Evolutionary conservation across 768 basidiomycete species (phyloP), one percentile per base, ranked within the genome.

Genomic region (Pholiota conissans): DNA sequence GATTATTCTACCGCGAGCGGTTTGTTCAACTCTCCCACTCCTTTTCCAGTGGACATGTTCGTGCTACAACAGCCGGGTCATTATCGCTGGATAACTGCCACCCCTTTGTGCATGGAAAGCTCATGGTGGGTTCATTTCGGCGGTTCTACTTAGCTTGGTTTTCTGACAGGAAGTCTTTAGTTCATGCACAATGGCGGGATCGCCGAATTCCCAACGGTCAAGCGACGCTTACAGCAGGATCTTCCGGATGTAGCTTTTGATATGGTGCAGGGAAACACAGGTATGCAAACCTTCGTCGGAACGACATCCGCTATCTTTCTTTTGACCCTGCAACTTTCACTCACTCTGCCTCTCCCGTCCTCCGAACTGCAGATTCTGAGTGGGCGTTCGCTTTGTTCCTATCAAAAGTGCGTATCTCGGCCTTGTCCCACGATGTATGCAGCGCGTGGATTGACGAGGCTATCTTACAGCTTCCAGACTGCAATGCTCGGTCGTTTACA

Each of bases 121-220:
- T 99, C 48, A 97, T 98, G 93, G 95, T 94, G 66, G 63, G 73
- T 61, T 48, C 51, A 26, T 35, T 49, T 46, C n/a, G 14, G 40
- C 13, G 35, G 48, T 39, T 49, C 42, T 54, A 50, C 49, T 45
- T 32, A 16, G 26, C 29, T 55, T 14, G 14, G 32, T 29, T 40
- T 28, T 18, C 20, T n/a, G n/a, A 24, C 13, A 14, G 10, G 5
- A 13, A 6, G 16, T 20, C 42, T 20, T 3, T 62, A 95, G 94
- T 98, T 91, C 74, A 98, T 98, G 95, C 95, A 95, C 71, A 98
- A 97, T 62, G 96, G 96, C 53, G 87, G 86, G n/a, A 91, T 99
- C 55, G 86, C 90, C 40, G 86, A 92, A 4, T 98, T 98, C 72
- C 72, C 73, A 42, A 75, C 78, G 57, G 83, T 98, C 63, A 98